Conservation (phyloP, 2,329 filamentous ascomycete genomes). For the Coleophoma eucalyptorum region DNA sequence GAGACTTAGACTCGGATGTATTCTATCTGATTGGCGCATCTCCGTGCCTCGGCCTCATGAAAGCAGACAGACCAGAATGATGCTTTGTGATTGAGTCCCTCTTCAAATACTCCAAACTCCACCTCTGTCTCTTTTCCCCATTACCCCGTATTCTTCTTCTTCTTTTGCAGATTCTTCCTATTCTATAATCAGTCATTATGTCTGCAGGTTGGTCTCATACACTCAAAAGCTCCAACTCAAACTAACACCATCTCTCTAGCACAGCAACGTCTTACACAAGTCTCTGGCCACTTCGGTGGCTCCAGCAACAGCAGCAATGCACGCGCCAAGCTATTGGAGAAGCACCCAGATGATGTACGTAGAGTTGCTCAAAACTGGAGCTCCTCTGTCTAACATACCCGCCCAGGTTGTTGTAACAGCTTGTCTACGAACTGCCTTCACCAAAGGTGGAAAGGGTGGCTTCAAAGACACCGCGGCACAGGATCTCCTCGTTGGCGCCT, state of each 20-base stretch:
- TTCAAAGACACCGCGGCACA: constrained; percentile 93
- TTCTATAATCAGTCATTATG: background rate
- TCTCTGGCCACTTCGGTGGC: constrained; percentile 56
- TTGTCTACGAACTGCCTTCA: constrained; percentile 86
- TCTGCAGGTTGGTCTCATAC: background rate
- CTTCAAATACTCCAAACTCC: background rate
- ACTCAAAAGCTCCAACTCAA: background rate
- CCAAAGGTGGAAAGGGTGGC: constrained; percentile 86
- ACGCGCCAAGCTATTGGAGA: constrained; percentile 47
- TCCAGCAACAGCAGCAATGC: constrained; percentile 24
- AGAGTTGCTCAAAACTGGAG: no score
- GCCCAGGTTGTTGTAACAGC: constrained; percentile 81
- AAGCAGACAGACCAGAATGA: background rate
- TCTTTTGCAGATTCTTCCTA: background rate
- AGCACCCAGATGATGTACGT: constrained; percentile 63
- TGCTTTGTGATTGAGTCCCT: background rate
- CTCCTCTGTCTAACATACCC: constrained; percentile 11
- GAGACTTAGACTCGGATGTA: background rate
- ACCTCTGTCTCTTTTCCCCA: background rate
- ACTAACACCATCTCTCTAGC: constrained; percentile 20
- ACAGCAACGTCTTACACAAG: constrained; percentile 38
- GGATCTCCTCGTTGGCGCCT: constrained; percentile 80
- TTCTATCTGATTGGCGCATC: background rate
- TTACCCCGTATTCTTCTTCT: background rate
- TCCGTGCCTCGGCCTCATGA: background rate